phyloP scores from a whole-genome alignment of 1,284 basidiomycete genomes.

The Porodaedalea pini region DNA sequence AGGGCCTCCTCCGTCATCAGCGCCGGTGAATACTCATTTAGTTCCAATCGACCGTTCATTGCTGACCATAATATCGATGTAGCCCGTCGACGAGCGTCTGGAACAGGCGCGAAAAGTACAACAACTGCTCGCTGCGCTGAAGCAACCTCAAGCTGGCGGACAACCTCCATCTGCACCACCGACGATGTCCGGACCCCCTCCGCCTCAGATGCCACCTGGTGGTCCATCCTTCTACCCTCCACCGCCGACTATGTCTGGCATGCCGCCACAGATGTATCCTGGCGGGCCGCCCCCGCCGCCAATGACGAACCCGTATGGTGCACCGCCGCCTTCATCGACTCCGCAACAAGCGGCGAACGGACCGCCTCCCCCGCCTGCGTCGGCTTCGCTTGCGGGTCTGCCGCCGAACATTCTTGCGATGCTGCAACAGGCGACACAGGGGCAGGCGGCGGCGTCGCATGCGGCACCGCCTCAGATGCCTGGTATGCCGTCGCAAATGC shows the following conservation, averaged over 20 bases:
- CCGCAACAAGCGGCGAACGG: slow-evolving; percentile 3
- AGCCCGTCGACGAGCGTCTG: slow-evolving; percentile 62
- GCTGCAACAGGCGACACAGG: slow-evolving; percentile 28
- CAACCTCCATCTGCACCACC: slow-evolving; percentile 34
- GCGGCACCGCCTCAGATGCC: slow-evolving; percentile 30
- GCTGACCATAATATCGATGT: background rate
- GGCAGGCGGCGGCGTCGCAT: slow-evolving; percentile 34
- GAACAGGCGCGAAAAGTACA: slow-evolving; percentile 82
- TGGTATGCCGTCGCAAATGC: slow-evolving; percentile 37
- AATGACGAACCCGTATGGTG: slow-evolving; percentile 11
- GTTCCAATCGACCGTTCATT: background rate
- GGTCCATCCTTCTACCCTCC: slow-evolving; percentile 41
- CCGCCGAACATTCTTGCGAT: slow-evolving; percentile 61
- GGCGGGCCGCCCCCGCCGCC: slow-evolving; percentile 13
- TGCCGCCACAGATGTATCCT: slow-evolving; percentile 9
- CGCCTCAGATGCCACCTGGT: slow-evolving; percentile 32
- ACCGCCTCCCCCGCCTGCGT: slow-evolving; percentile 4
- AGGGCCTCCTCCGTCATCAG: slow-evolving; percentile 1
- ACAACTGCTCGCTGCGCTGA: slow-evolving; percentile 73
- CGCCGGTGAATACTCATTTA: slow-evolving; percentile 6
- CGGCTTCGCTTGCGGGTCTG: slow-evolving; percentile 37
- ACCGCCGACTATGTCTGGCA: slow-evolving; percentile 32
- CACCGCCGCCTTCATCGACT: slow-evolving; percentile 9
- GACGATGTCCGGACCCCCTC: slow-evolving; percentile 35
- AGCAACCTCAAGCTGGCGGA: slow-evolving; percentile 52